Base-by-base conservation (phyloP, 129 eudicot species). In the Lonicera japonica region DNA sequence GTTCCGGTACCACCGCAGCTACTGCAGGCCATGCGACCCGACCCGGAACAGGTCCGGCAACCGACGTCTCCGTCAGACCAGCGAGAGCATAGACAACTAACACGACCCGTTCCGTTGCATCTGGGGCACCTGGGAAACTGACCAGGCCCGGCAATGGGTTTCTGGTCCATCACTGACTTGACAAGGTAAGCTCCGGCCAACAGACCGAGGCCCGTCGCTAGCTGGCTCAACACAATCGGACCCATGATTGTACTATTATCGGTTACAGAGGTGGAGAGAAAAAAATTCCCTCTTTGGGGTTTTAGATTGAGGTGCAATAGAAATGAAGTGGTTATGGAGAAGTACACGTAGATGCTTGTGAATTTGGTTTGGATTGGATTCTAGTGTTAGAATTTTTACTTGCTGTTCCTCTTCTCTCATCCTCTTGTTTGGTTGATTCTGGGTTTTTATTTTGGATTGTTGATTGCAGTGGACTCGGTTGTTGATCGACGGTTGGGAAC, bases 11-110 rank as follows among this genome's bases (percentile, higher is more conserved):
- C 97, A 6, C 97, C 97, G 54, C 97, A 91, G 72, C 90, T 91
- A 22, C 69, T 84, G 67, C 98, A 92, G 61, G 67, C 87, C 95
- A 71, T 84, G 45, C 96, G 90, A 52, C 98, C 98, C 21, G 98
- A 82, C 14, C 98, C 95, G 22, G 83, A 78, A 56, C 98, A 92
- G 0, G 88, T 77, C 71, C 95, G 83, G 29, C 98, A 92, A 0
- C 98, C 98, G 15, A 58, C 56, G 60, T 92, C 98, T 16, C 98
- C 96, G 29, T 92, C 98, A 4, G 95, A 84, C 98, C 98, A 92
- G 17, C 95, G 82, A 8, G 79, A 67, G 53, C 97, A 90, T 24
- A 87, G 48, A 56, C 96, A 92, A 21, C 73, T 58, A 46, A 82
- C 91, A 48, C 95, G 82, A 2, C 96, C 98, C 56, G 95, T 75